Percentiles rank a stretch among this genome's conserved stretches.
These are phyloP conservation scores for Galium porrigens DNA, from an alignment of 305 asterid species.

Conservation along the genomic window DNA sequence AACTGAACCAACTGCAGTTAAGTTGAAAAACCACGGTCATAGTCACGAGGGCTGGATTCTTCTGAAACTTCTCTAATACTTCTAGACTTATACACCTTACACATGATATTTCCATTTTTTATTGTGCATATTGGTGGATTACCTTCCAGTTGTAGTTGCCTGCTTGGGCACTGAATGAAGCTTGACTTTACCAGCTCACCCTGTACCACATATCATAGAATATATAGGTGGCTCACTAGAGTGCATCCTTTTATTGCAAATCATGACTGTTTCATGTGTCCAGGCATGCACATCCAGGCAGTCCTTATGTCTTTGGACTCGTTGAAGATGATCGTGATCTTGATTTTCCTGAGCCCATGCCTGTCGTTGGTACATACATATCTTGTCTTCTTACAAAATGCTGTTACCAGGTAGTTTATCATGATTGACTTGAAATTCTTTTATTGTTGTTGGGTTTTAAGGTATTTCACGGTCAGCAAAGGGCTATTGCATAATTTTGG, in stretches of 20 bases:
- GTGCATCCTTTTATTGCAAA: background rate
- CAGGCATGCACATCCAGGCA: slow-evolving; percentile 99
- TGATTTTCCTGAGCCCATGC: slow-evolving; percentile 97
- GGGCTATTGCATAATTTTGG: slow-evolving; percentile 74
- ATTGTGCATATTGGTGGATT: no score
- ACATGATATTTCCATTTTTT: no score
- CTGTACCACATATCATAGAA: background rate
- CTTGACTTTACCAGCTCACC: background rate
- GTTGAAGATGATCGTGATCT: slow-evolving; percentile 81
- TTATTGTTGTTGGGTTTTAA: slow-evolving; percentile 12
- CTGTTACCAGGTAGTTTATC: slow-evolving; percentile 2
- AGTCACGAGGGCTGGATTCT: background rate
- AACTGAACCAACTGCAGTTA: background rate
- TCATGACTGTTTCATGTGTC: slow-evolving; percentile 15
- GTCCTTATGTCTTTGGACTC: slow-evolving; percentile 93
- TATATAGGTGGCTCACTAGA: background rate
- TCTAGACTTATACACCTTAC: background rate
- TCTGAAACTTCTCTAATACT: background rate
- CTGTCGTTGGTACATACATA: slow-evolving; percentile 59
- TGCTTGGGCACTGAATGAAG: no score
- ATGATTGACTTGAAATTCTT: background rate
- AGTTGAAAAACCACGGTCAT: background rate
- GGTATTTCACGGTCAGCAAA: slow-evolving; percentile 90
- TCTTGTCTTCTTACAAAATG: slow-evolving; percentile 9
- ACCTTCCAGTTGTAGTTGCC: background rate